These are phyloP conservation scores for Pisolithus orientalis DNA, from an alignment of 768 basidiomycete species.

Conservation along the genomic window DNA sequence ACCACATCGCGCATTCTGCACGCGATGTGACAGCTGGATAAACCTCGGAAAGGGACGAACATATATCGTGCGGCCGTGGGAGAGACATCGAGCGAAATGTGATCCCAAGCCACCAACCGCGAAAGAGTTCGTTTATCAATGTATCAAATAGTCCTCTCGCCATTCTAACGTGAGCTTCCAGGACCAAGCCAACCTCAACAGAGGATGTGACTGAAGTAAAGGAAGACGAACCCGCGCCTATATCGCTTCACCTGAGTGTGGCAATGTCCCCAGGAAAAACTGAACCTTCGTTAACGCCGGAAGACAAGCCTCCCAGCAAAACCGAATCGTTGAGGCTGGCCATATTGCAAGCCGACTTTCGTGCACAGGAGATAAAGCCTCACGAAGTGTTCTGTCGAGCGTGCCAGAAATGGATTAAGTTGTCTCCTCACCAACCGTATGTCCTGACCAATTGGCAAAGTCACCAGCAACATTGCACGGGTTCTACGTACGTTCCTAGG, in stretches of 20 bases:
- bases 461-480: constrained; percentile 45
- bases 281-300: neutral
- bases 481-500: constrained; percentile 30
- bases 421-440: constrained; percentile 38
- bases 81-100: constrained; percentile 50
- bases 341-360: constrained; percentile 47
- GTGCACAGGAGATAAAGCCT: constrained; percentile 42
- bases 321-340: constrained; percentile 42
- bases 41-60: constrained; percentile 48
- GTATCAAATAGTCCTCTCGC: constrained; percentile 6
- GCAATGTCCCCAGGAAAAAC: neutral
- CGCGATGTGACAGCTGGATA: constrained; percentile 50
- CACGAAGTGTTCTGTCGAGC: constrained; percentile 50
- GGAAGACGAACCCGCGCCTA: constrained; percentile 9
- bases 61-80: constrained; percentile 58
- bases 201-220: constrained; percentile 9
- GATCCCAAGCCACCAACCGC: constrained; percentile 34
- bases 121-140: constrained; percentile 20
- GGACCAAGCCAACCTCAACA: neutral
- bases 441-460: constrained; percentile 44
- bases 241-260: constrained; percentile 5
- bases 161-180: neutral
- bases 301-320: constrained; percentile 15
- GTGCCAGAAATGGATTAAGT: constrained; percentile 59
- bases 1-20: constrained; percentile 53